phyloP scores from a whole-genome alignment of 2,329 filamentous ascomycete species.

The Nothomitra cinnamomea region DNA sequence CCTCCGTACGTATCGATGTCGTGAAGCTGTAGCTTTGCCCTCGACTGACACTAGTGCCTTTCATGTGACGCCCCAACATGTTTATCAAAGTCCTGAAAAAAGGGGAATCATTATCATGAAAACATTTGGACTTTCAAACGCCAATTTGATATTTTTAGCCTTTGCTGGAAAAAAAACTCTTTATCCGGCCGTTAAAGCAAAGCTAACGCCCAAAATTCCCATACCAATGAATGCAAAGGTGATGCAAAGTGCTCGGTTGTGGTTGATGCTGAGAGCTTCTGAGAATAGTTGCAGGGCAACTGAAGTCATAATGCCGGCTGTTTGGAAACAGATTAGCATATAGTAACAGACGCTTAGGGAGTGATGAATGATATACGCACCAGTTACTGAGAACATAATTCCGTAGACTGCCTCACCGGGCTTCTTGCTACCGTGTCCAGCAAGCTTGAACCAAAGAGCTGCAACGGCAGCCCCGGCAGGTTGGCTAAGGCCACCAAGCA shows the following conservation, averaged over 20 bases:
- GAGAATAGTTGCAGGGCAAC: slow-evolving; percentile 80
- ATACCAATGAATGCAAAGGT: slow-evolving; percentile 73
- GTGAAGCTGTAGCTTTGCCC: no score
- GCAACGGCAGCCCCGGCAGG: slow-evolving; percentile 74
- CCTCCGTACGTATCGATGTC: no score
- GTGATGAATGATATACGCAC: slow-evolving; percentile 6
- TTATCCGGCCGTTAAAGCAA: slow-evolving; percentile 52
- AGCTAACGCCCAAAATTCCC: slow-evolving; percentile 70
- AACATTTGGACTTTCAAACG: no score
- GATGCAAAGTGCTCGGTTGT: slow-evolving; percentile 61
- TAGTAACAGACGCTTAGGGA: background rate
- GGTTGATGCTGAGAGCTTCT: slow-evolving; percentile 69
- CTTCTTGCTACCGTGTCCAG: slow-evolving; percentile 30
- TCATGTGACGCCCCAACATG: no score
- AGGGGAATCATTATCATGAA: no score
- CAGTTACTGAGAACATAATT: slow-evolving; percentile 68
- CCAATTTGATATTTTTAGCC: no score
- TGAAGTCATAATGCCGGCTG: slow-evolving; percentile 82
- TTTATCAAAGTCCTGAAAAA: no score
- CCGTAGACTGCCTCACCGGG: slow-evolving; percentile 48
- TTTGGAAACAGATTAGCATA: background rate
- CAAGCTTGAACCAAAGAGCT: slow-evolving; percentile 68
- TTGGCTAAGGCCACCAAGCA: slow-evolving; percentile 75
- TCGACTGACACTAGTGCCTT: no score
- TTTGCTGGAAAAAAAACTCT: background rate